Evolutionary conservation across 2,329 filamentous ascomycete species (phyloP).

Genomic region (Exophiala lecanii-corni): DNA sequence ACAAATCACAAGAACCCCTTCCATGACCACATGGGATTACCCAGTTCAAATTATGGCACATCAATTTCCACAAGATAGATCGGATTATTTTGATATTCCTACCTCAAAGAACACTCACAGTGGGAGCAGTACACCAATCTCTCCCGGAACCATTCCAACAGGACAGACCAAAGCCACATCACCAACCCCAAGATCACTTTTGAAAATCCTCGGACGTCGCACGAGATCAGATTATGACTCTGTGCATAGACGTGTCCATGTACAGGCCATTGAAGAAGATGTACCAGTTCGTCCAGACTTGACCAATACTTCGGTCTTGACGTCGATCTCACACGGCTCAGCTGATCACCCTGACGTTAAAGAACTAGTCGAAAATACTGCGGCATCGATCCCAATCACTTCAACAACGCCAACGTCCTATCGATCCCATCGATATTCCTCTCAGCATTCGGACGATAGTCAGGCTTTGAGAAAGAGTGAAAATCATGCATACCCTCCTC

Average conservation of each 20-base stretch:
- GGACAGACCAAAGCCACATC: neutral
- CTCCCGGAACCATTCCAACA: neutral
- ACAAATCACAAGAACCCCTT: neutral
- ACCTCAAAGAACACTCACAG: slow-evolving; percentile 1
- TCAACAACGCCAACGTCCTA: too few relatives aligned
- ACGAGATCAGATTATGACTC: slow-evolving; percentile 11
- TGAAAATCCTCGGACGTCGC: neutral
- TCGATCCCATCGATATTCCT: too few relatives aligned
- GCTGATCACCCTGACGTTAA: too few relatives aligned
- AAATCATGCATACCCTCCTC: slow-evolving; percentile 4
- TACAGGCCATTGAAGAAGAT: slow-evolving; percentile 7
- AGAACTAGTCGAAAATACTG: too few relatives aligned
- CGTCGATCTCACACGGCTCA: too few relatives aligned
- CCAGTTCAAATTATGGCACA: slow-evolving; percentile 3
- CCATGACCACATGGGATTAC: too few relatives aligned
- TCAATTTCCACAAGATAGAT: slow-evolving; percentile 6
- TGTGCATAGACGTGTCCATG: slow-evolving; percentile 10
- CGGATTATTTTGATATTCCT: slow-evolving; percentile 19
- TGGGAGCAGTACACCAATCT: neutral
- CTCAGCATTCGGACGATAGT: too few relatives aligned
- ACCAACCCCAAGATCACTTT: neutral
- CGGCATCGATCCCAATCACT: too few relatives aligned
- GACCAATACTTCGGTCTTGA: too few relatives aligned
- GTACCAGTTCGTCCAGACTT: neutral
- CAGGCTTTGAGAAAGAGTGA: too few relatives aligned